Conservation (phyloP, 2,329 filamentous ascomycete species). For the Stachybotrys chlorohalonatus region DNA sequence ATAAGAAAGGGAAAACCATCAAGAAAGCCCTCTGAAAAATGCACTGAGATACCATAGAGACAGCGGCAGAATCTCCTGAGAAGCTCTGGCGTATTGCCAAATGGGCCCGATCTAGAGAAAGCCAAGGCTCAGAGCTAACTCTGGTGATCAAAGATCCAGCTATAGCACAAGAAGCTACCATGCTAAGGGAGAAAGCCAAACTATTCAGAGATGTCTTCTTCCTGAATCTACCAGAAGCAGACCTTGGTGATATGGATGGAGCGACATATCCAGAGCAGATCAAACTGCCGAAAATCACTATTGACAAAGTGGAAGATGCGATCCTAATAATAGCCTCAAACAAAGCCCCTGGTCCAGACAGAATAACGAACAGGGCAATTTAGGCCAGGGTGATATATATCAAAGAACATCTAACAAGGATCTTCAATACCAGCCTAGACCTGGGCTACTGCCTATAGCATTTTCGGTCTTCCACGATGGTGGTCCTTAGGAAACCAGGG, state of each 20-base stretch:
- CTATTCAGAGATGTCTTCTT: conserved; percentile 1
- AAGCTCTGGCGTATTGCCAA: neutral
- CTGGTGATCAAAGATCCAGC: neutral
- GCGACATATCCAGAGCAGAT: neutral
- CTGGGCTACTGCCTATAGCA: conserved; percentile 8
- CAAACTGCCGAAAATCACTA: conserved; percentile 3
- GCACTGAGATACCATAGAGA: neutral
- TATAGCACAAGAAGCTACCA: neutral
- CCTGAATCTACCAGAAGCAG: neutral
- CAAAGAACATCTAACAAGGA: conserved; percentile 6
- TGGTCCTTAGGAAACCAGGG: conserved; percentile 7
- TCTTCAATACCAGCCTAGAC: conserved; percentile 9
- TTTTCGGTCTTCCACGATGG: conserved; percentile 7
- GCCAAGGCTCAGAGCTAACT: neutral
- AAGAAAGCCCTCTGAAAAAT: neutral
- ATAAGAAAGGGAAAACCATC: neutral
- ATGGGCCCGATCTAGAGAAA: neutral
- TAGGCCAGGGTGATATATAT: neutral
- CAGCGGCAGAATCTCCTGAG: neutral
- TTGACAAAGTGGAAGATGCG: conserved; percentile 5
- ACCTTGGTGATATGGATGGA: neutral
- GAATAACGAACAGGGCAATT: conserved; percentile 10
- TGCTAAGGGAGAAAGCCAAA: neutral
- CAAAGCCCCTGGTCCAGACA: conserved; percentile 8
- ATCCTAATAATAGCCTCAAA: conserved; percentile 5